Percentiles rank a stretch among this genome's conserved stretches.
Conservation (phyloP, 805 yeast genomes). For the Nakazawaea ambrosiae region DNA sequence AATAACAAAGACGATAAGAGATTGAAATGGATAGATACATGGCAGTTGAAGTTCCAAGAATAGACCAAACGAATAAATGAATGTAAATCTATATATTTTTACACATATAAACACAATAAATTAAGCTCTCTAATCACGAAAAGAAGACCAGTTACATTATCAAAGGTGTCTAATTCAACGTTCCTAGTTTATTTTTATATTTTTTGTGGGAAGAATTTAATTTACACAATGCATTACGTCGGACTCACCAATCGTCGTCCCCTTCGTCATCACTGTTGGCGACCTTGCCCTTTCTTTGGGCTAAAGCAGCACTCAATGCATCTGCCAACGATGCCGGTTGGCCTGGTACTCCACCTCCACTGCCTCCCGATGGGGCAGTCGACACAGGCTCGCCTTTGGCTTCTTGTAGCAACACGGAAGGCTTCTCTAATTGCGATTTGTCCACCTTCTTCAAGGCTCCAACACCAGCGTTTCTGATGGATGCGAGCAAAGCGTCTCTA, state of each 20-base stretch:
- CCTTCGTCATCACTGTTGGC: slow-evolving; percentile 79
- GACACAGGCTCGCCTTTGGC: slow-evolving; percentile 54
- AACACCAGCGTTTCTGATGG: slow-evolving; percentile 77
- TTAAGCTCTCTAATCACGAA: background rate
- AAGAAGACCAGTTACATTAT: too few species aligned
- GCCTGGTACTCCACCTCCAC: slow-evolving; percentile 39
- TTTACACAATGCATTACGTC: background rate
- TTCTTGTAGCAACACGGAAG: slow-evolving; percentile 65
- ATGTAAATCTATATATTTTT: background rate
- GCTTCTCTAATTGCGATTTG: slow-evolving; percentile 74
- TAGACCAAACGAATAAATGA: background rate
- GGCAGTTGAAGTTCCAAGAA: slow-evolving; percentile 39
- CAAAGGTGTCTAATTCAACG: too few species aligned
- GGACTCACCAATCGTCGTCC: slow-evolving; percentile 66
- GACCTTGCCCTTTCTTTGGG: slow-evolving; percentile 75
- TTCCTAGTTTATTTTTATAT: too few species aligned
- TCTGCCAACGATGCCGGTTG: slow-evolving; percentile 70
- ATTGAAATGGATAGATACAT: slow-evolving; percentile 50
- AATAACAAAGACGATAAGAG: slow-evolving; percentile 46
- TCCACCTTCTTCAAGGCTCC: slow-evolving; percentile 70
- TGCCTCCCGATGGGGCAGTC: slow-evolving; percentile 25
- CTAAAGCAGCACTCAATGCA: slow-evolving; percentile 83
- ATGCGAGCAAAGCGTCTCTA: slow-evolving; percentile 78
- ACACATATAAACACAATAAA: too few species aligned
- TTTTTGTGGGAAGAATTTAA: too few species aligned